Base-by-base conservation (phyloP, 257 asterid genomes). In the Avicennia marina region DNA sequence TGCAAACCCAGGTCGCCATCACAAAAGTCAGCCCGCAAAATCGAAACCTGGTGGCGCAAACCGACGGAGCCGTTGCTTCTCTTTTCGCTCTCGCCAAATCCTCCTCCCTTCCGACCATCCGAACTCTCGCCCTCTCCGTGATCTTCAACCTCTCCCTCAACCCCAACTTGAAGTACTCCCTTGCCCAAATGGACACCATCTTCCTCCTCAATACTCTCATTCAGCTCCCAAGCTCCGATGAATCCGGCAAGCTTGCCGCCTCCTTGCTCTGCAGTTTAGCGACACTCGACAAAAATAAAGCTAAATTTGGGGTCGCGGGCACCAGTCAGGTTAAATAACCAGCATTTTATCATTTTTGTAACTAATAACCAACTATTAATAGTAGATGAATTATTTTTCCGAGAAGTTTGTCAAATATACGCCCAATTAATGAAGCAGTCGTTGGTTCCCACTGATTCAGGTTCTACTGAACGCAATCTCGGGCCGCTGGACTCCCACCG, bases 221-320 rank as follows among this genome's bases (percentile, higher is more conserved):
- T 24, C 54, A 63, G 65, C 24, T 40, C 32, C 61, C 73, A 0
- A 36, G 20, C 24, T 55, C 79, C 2, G 42, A 47, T 0, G 96
- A 84, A 20, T 58, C 61, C 17, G 62, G 67, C 70, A 85, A 81
- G 53, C 44, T 78, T 11, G 83, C 82, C 19, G 95, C 95, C 50
- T 77, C 96, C 36, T 63, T 85, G 60, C 62, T 88, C 10, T 85
- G 96, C 68, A 88, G 96, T 67, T 53, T 88, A 45, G 96, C 95
- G 69, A 88, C 85, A 94, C 47, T 80, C 43, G 83, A 88, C 59
- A 88, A 79, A 46, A 88, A 88, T 54, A 88, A 88, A 63, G 95
- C 95, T 10, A 85, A 85, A 56, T 77, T 88, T 25, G 96, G 95
- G 2, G 94, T 85, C 16, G 81, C 81, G 0, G 95, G 96, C 19